Percentiles rank a stretch among this genome's conserved stretches.
Conservation (phyloP, 2,329 filamentous ascomycete species). For the Trichoderma oligosporum region DNA sequence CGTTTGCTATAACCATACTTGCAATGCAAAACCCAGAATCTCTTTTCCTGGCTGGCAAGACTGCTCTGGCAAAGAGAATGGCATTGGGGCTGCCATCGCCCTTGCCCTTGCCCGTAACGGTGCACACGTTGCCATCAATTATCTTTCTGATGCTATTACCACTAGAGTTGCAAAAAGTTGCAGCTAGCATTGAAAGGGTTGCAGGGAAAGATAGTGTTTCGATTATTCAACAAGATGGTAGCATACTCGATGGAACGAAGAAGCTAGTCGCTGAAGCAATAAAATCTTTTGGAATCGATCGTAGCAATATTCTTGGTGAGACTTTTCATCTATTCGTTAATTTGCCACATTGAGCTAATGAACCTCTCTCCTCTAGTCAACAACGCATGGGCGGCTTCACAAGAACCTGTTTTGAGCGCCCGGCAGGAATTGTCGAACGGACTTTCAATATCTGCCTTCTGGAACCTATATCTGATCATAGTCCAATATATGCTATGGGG, state of each 20-base stretch:
- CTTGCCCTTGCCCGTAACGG: slow-evolving; percentile 36
- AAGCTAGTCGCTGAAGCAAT: not conserved
- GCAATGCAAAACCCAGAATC: not conserved
- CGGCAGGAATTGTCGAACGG: not conserved
- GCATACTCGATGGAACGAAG: not conserved
- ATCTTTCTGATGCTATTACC: slow-evolving; percentile 34
- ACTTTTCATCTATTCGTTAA: too few relatives aligned
- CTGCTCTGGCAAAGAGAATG: slow-evolving; percentile 39
- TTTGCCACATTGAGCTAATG: not conserved
- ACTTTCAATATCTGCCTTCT: slow-evolving; percentile 1
- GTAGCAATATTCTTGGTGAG: slow-evolving; percentile 10
- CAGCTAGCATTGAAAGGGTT: not conserved
- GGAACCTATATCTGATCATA: slow-evolving; percentile 6
- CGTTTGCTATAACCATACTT: too few relatives aligned
- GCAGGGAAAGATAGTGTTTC: slow-evolving; percentile 1
- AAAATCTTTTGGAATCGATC: not conserved
- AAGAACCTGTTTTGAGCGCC: not conserved
- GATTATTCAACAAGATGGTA: not conserved
- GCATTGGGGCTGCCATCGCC: slow-evolving; percentile 41
- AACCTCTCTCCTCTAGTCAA: not conserved
- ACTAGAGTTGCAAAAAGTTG: slow-evolving; percentile 26
- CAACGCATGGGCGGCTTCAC: slow-evolving; percentile 11
- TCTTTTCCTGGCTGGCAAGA: slow-evolving; percentile 37
- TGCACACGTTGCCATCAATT: slow-evolving; percentile 38
- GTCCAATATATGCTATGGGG: slow-evolving; percentile 2